Evolutionary conservation across 331 rosid species (phyloP).

Genomic region (Arachis monticola): DNA sequence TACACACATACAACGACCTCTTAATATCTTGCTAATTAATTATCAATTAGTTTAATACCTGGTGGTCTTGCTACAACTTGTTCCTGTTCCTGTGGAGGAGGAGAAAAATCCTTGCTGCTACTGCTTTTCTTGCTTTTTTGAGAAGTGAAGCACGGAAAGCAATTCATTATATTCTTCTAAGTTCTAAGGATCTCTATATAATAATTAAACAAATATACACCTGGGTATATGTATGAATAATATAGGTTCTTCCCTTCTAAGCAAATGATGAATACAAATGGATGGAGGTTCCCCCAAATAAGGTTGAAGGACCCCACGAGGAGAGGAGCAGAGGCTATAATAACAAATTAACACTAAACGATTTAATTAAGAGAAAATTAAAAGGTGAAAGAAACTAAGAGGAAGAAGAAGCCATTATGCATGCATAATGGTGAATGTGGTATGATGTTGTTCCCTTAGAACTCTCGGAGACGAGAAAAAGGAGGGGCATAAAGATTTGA

Average conservation of each 20-base stretch:
- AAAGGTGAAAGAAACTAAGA: conserved; percentile 27
- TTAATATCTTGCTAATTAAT: too few relatives aligned
- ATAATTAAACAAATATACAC: too few relatives aligned
- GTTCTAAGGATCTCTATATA: background rate
- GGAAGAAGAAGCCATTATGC: conserved; percentile 41
- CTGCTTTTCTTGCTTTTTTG: conserved; percentile 55
- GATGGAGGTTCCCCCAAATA: conserved; percentile 67
- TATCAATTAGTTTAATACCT: conserved; percentile 43
- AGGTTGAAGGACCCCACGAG: conserved; percentile 77
- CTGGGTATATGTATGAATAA: background rate
- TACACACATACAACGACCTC: too few relatives aligned
- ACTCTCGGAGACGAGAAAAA: conserved; percentile 58
- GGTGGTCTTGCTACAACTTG: conserved; percentile 40
- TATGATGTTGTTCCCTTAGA: conserved; percentile 47
- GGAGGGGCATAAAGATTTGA: conserved; percentile 36
- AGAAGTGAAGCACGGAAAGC: conserved; percentile 83
- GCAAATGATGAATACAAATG: background rate
- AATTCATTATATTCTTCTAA: conserved; percentile 55
- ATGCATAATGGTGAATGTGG: conserved; percentile 26
- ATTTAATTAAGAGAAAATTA: background rate
- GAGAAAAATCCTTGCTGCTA: conserved; percentile 46
- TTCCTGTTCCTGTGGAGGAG: conserved; percentile 28
- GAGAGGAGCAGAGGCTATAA: conserved; percentile 41
- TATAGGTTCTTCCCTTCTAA: background rate
- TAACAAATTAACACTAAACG: background rate